phyloP scores from a whole-genome alignment of 2,329 filamentous ascomycete species.

The Ceratocystis albifundus region DNA sequence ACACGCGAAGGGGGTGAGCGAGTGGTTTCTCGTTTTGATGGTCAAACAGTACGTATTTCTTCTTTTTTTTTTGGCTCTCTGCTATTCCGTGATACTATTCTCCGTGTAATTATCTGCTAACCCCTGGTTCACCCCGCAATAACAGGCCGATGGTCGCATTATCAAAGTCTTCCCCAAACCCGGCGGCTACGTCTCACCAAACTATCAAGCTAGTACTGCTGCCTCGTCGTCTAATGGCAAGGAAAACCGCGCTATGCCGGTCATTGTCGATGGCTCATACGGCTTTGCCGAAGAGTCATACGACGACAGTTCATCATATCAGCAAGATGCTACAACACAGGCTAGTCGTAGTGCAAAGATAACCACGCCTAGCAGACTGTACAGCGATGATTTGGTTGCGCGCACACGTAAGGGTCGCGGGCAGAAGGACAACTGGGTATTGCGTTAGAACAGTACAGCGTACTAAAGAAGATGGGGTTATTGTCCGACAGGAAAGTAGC shows the following conservation, averaged over 20 bases:
- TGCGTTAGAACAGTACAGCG: neutral
- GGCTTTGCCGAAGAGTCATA: constrained; percentile 40
- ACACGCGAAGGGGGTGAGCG: constrained; percentile 60
- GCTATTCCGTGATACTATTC: neutral
- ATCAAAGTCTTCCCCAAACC: constrained; percentile 62
- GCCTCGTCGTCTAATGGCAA: constrained; percentile 25
- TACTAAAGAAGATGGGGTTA: neutral
- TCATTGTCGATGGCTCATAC: constrained; percentile 41
- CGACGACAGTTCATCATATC: constrained; percentile 28
- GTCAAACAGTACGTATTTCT: constrained; percentile 64
- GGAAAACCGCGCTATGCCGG: constrained; percentile 26
- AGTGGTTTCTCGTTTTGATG: constrained; percentile 65
- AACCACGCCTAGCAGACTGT: constrained; percentile 32
- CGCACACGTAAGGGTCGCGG: constrained; percentile 26
- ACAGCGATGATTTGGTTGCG: constrained; percentile 40
- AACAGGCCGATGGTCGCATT: constrained; percentile 59
- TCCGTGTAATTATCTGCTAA: neutral
- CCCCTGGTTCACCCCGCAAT: constrained; percentile 15
- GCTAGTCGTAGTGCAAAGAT: neutral
- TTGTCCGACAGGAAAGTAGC: neutral
- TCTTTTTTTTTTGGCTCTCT: neutral
- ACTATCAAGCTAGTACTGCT: constrained; percentile 27
- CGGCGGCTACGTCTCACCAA: constrained; percentile 31
- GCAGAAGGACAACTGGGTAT: constrained; percentile 10
- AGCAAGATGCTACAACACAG: constrained; percentile 12